Evolutionary conservation across 352 stramenopile genomes (phyloP).

Genomic region (Heterotrichella gracilis): DNA sequence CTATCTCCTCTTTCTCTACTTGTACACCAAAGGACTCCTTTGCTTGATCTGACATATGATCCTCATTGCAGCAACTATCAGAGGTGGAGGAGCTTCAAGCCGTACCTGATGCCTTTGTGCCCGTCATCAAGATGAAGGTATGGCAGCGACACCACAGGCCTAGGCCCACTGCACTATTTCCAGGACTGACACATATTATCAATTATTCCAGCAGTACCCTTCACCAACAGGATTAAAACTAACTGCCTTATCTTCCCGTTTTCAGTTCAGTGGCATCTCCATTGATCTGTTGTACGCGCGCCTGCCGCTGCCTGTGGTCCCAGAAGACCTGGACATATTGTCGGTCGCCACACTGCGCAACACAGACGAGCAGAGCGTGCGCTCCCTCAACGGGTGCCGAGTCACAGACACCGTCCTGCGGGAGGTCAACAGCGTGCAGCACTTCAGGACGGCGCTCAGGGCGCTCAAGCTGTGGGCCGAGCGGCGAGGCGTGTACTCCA

Average conservation of each 20-base stretch:
- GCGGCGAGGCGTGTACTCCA: slow-evolving; percentile 78
- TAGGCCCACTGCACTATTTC: no score
- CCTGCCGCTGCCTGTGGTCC: slow-evolving; percentile 27
- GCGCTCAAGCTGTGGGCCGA: slow-evolving; percentile 50
- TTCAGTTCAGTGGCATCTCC: slow-evolving; percentile 89
- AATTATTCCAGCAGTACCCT: no score
- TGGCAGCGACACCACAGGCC: no score
- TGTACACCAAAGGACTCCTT: no score
- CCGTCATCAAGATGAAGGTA: slow-evolving; percentile 90
- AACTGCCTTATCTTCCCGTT: no score
- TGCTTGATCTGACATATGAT: no score
- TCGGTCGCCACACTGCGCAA: slow-evolving; percentile 46
- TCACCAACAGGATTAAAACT: no score
- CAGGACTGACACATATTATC: no score
- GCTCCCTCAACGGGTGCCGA: slow-evolving; percentile 46
- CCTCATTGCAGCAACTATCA: no score
- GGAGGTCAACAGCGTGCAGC: slow-evolving; percentile 25
- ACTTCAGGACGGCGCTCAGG: slow-evolving; percentile 44
- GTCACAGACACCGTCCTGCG: slow-evolving; percentile 60
- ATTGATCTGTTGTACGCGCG: slow-evolving; percentile 89
- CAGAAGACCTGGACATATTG: slow-evolving; percentile 47
- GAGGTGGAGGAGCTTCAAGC: slow-evolving; percentile 53
- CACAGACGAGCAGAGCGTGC: slow-evolving; percentile 43
- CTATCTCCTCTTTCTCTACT: no score
- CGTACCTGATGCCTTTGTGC: slow-evolving; percentile 42